Base-by-base conservation (phyloP, 306 rosid species). In the Citrullus amarus region DNA sequence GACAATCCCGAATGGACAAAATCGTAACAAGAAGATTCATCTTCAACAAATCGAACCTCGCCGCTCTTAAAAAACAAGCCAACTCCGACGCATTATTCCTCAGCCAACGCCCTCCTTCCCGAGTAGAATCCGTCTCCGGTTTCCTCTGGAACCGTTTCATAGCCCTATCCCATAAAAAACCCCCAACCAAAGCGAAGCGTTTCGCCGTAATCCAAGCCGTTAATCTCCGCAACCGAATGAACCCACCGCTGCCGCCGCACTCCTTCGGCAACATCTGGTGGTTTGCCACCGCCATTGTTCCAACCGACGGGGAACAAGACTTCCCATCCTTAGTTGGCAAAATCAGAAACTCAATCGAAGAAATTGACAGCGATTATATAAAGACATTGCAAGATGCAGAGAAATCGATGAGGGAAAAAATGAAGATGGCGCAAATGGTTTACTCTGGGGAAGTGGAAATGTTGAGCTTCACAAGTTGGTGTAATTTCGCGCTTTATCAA, bases 61-160 rank as follows among this genome's bases (percentile, higher is more conserved):
- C 77, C 15, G 48, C 67, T 16, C 79, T 87, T 11, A 80, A 51
- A 18, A n/a, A 60, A 0, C 74, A 80, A 48, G 63, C 72, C 1
- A 76, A 61, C 39, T 25, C 69, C 8, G 53, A 5, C 0, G 30
- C 18, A 60, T 76, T 62, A 66, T 76, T 63, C 22, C 41, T 18
- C 20, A 34, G 43, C 51, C 22, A 57, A 68, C 43, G 46, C 12
- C 74, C 86, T 0, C 86, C 88, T 1, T 78, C 88, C 0, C 81
- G 90, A 6, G 83, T 85, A 3, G 90, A 82, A 61, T 80, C 90
- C 14, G 28, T 87, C 4, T 87, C 90, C 0, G 72, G 80, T 8
- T 85, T 87, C 73, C 60, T 87, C 59, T 85, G 84, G 81, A 38
- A 60, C 11, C 90, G 88, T 3, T 75, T 82, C 77, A 50, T 78